These are phyloP conservation scores for Cercospora beticola DNA, from an alignment of 2,329 filamentous ascomycete genomes.

Conservation along the genomic window DNA sequence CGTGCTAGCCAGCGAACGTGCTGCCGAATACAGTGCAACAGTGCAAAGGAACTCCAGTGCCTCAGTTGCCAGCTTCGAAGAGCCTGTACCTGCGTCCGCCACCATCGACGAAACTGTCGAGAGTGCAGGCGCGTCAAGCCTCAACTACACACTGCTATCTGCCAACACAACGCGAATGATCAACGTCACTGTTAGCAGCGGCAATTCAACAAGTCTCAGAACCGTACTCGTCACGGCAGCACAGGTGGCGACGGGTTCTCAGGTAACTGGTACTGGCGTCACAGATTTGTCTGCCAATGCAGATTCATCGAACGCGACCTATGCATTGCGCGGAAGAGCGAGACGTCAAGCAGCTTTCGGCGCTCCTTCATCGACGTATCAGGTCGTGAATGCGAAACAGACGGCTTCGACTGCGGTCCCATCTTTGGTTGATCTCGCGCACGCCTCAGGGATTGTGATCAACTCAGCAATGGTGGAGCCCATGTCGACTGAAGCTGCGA, in stretches of 20 bases:
- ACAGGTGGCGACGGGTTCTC: neutral
- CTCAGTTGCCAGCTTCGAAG: neutral
- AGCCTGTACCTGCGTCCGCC: neutral
- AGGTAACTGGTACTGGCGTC: neutral
- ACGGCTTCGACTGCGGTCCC: neutral
- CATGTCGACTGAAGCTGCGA: neutral
- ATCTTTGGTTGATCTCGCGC: neutral
- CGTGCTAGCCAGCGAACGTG: conserved; percentile 6
- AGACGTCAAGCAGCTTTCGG: neutral
- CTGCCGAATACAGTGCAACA: conserved; percentile 4
- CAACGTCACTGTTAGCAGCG: neutral
- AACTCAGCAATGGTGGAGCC: neutral
- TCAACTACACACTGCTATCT: neutral
- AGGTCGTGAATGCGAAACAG: neutral
- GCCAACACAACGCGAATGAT: conserved; percentile 1
- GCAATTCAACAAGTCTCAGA: conserved; percentile 1
- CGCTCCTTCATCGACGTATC: neutral
- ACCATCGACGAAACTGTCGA: neutral
- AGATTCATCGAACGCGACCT: neutral
- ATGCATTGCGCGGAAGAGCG: neutral
- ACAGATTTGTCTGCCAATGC: neutral
- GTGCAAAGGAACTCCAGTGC: neutral
- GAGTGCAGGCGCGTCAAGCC: neutral
- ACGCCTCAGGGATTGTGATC: neutral
- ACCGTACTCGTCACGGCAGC: conserved; percentile 2